These are phyloP conservation scores for Anaeromyces robustus DNA, from an alignment of 192 early-diverging fungal genomes.

Conservation along the genomic window DNA sequence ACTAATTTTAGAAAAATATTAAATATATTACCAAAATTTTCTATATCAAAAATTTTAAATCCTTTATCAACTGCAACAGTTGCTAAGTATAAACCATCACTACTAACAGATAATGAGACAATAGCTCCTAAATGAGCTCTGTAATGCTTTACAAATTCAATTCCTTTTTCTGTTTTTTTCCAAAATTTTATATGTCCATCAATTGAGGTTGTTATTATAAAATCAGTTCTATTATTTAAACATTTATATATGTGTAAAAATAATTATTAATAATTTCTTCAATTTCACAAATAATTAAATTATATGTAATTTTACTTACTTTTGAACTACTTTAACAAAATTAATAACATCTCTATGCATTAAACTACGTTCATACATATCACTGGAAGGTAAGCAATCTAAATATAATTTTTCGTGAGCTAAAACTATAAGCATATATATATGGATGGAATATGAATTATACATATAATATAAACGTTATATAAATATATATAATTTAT, in stretches of 20 bases:
- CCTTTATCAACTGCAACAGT: constrained; percentile 68
- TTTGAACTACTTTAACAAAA: constrained; percentile 48
- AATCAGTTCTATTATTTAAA: constrained; percentile 73
- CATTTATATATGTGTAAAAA: no score
- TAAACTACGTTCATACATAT: constrained; percentile 85
- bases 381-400: constrained; percentile 61
- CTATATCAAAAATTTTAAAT: constrained; percentile 87
- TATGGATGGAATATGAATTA: no score
- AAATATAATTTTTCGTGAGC: constrained; percentile 58
- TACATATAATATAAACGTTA: no score
- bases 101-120: constrained; percentile 12
- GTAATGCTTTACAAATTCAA: constrained; percentile 98
- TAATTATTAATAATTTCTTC: no score
- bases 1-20: no score
- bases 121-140: constrained; percentile 67
- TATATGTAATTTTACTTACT: constrained; percentile 24
- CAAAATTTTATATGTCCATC: constrained; percentile 99
- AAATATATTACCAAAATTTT: constrained; percentile 87
- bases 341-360: constrained; percentile 92
- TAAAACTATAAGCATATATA: constrained; percentile 1
- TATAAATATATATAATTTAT: no score
- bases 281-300: no score
- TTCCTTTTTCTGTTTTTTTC: constrained; percentile 82
- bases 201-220: constrained; percentile 81
- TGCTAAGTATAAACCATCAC: constrained; percentile 67